Evolutionary conservation across 2,329 filamentous ascomycete species (phyloP).

Genomic region (Huntiella abstrusa): DNA sequence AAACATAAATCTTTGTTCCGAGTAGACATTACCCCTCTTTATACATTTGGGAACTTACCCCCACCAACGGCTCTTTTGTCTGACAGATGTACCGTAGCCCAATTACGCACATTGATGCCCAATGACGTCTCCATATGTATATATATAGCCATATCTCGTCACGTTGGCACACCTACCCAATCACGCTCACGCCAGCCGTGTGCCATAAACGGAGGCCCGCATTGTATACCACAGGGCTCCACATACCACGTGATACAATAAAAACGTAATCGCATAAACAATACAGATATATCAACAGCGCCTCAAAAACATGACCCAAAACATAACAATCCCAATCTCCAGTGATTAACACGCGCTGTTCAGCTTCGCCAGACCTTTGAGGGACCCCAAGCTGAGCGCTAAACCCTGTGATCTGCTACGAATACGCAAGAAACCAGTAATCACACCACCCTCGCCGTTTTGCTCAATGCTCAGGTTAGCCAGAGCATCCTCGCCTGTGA

Average conservation of each 20-base stretch:
- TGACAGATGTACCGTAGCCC: too few species aligned
- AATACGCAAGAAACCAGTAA: conserved; percentile 95
- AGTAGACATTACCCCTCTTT: too few species aligned
- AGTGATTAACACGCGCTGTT: conserved; percentile 21
- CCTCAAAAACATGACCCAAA: background rate
- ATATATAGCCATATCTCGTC: background rate
- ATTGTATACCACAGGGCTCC: background rate
- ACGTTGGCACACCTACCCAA: too few species aligned
- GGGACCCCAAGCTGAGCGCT: conserved; percentile 76
- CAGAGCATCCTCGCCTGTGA: conserved; percentile 81
- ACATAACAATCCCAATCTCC: background rate
- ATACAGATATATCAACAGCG: conserved; percentile 8
- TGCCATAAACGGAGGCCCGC: too few species aligned
- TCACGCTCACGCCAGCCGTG: too few species aligned
- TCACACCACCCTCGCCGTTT: conserved; percentile 83
- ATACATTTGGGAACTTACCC: too few species aligned
- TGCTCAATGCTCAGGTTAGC: conserved; percentile 97
- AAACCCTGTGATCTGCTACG: conserved; percentile 90
- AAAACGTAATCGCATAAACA: conserved; percentile 6
- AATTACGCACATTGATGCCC: too few species aligned
- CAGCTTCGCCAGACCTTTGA: conserved; percentile 86
- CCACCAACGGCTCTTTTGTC: too few species aligned
- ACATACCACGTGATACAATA: background rate
- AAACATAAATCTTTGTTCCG: too few species aligned
- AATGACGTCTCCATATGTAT: background rate